phyloP scores from a whole-genome alignment of 2,329 filamentous ascomycete genomes.

The Clarireedia paspali region DNA sequence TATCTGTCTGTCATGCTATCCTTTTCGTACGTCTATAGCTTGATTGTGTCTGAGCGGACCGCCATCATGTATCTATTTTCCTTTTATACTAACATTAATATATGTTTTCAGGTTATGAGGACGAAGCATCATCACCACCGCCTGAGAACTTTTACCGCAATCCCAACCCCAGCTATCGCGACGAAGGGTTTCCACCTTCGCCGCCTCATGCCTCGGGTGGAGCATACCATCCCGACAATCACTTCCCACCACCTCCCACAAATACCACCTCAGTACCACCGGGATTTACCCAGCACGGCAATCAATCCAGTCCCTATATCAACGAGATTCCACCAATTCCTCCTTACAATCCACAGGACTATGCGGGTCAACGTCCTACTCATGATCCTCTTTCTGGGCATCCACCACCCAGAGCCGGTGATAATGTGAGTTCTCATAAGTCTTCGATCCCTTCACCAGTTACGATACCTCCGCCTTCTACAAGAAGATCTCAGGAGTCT shows the following conservation, averaged over 20 bases:
- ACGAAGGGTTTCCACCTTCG: constrained; percentile 26
- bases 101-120: constrained; percentile 26
- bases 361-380: constrained; percentile 17
- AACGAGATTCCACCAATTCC: constrained; percentile 20
- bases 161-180: constrained; percentile 17
- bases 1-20: background rate
- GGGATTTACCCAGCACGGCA: constrained; percentile 18
- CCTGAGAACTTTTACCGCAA: constrained; percentile 27
- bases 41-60: constrained; percentile 8
- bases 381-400: constrained; percentile 20
- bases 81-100: constrained; percentile 13
- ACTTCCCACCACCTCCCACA: constrained; percentile 22
- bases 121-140: constrained; percentile 23
- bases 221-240: constrained; percentile 22
- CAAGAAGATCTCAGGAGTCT: constrained; percentile 11
- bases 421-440: constrained; percentile 29
- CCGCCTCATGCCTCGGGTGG: constrained; percentile 30
- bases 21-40: background rate
- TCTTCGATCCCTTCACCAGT: constrained; percentile 14
- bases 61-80: constrained; percentile 17
- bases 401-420: constrained; percentile 19
- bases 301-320: constrained; percentile 20
- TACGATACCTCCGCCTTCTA: constrained; percentile 7
- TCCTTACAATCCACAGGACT: constrained; percentile 28
- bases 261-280: background rate